Evolutionary conservation across 2,329 filamentous ascomycete species (phyloP), one percentile per base, ranked within the genome.

Genomic region (Penicillium verrucosum): DNA sequence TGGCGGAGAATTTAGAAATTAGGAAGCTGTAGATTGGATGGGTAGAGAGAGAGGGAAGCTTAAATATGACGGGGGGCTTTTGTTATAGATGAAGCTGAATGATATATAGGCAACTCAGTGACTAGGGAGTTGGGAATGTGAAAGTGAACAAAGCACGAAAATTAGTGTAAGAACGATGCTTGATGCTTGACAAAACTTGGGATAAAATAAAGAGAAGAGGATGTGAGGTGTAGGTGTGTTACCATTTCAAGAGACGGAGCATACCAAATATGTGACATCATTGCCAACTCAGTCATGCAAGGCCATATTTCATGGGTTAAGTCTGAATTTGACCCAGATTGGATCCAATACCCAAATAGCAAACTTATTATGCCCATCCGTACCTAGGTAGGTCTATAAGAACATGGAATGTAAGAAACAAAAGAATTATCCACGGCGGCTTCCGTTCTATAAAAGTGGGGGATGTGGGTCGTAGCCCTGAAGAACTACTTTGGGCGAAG

Each of bases 201-300:
- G n/a, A 11, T 5, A 7, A 7, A 45, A 16, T n/a, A 30, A 40
- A 46, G 16, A n/a, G 9, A 25, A 30, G n/a, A 32, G 8, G 18
- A 18, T 42, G 18, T 16, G 25, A 50, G 14, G 18, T 18, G 18
- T 18, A 18, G 18, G 18, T 18, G 18, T 21, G 21, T 21, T 8
- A 18, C 18, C 25, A 23, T 46, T 21, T 45, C 40, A 40, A 38
- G 40, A n/a, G n/a, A n/a, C 21, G 8, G 25, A 49, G 14, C 8
- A 42, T 51, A 11, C 40, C 29, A 36, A 44, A 27, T 16, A 11
- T 29, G 51, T 54, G 51, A 54, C 51, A 50, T 54, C 51, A 48
- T 51, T 23, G 25, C 37, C 21, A 25, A 18, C 36, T 7, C 7
- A 3, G 30, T 32, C 5, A 32, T 32, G 11, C 11, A 32, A 32